Percentiles rank a stretch among this genome's conserved stretches.
Evolutionary conservation across 2,329 filamentous ascomycete genomes (phyloP).

Genomic region (Lasiodiplodia hormozganensis): DNA sequence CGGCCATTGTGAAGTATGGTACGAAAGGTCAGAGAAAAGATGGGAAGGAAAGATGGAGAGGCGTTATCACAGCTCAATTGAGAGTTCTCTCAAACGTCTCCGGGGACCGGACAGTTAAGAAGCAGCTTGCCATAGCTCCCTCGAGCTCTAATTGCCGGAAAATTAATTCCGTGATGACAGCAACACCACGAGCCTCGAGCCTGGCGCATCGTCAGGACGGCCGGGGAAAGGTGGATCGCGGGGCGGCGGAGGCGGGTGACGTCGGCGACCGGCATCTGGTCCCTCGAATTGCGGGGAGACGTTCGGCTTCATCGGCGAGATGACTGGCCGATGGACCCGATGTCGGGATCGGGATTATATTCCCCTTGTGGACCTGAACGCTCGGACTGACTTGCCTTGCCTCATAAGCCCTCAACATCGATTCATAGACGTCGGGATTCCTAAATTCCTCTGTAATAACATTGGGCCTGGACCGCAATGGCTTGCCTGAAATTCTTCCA

Average conservation of each 20-base stretch:
- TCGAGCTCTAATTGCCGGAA: conserved; percentile 7
- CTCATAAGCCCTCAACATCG: conserved; percentile 2
- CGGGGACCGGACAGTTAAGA: neutral
- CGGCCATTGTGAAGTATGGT: conserved; percentile 9
- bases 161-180: conserved; percentile 16
- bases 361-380: conserved; percentile 8
- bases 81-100: neutral
- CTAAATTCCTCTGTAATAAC: neutral
- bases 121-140: neutral
- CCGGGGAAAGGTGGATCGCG: conserved; percentile 15
- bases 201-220: conserved; percentile 3
- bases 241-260: conserved; percentile 12
- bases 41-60: neutral
- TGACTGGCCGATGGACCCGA: conserved; percentile 20
- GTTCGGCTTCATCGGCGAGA: conserved; percentile 20
- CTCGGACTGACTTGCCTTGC: conserved; percentile 2
- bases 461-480: conserved; percentile 1
- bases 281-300: conserved; percentile 12
- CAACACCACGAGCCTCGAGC: conserved; percentile 2
- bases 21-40: neutral
- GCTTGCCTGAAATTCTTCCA: conserved; percentile 1
- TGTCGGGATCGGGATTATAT: conserved; percentile 17
- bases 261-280: conserved; percentile 10
- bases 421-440: neutral
- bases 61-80: neutral